A percentile compares a stretch with the other conserved stretches of the same genome.
phyloP scores from a whole-genome alignment of 73 alveolate genomes.

The Breviolum minutum region DNA sequence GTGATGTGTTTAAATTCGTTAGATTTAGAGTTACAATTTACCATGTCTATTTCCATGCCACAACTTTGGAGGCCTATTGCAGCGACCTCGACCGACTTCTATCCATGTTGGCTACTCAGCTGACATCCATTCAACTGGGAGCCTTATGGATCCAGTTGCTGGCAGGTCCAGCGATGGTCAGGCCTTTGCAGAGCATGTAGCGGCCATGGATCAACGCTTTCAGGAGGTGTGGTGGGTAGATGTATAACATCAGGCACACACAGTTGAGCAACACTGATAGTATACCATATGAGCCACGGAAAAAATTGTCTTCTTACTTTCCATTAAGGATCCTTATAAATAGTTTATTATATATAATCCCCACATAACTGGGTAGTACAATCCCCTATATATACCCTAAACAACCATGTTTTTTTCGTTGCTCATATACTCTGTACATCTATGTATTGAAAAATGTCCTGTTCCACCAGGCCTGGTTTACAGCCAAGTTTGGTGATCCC shows the following conservation, averaged over 20 bases:
- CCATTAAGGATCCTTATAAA: too few species aligned
- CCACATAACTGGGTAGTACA: too few species aligned
- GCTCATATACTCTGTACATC: neutral
- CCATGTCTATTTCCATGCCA: neutral
- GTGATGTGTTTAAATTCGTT: neutral
- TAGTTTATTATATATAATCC: too few species aligned
- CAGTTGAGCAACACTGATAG: neutral
- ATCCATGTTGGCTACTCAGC: neutral
- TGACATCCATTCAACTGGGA: neutral
- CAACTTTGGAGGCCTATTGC: slow-evolving; percentile 33
- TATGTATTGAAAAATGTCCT: neutral
- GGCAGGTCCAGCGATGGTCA: slow-evolving; percentile 61
- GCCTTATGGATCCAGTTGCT: neutral
- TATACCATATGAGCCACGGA: too few species aligned
- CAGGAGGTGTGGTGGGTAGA: slow-evolving; percentile 41
- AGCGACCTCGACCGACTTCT: slow-evolving; percentile 51
- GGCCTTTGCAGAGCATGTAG: slow-evolving; percentile 48
- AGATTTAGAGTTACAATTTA: neutral
- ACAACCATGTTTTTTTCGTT: neutral
- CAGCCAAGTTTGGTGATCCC: slow-evolving; percentile 70
- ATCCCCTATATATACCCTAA: too few species aligned
- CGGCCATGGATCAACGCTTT: slow-evolving; percentile 69
- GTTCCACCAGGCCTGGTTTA: slow-evolving; percentile 55
- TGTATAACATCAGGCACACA: neutral
- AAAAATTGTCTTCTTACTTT: too few species aligned